Evolutionary conservation across 352 stramenopile genomes (phyloP).

Genomic region (Globisporangium viniferum): DNA sequence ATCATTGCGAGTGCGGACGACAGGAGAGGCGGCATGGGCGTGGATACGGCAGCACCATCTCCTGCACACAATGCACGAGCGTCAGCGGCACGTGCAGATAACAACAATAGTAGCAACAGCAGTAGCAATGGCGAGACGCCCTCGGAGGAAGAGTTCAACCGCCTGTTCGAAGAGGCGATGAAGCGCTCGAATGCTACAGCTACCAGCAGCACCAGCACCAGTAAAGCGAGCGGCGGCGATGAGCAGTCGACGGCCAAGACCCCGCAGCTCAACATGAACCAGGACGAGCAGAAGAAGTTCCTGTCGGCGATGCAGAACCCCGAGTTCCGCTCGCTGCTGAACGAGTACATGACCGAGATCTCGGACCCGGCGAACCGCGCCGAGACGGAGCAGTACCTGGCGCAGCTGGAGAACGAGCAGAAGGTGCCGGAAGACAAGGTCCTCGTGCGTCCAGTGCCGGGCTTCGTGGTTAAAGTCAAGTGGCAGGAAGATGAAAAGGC

Average conservation of each 20-base stretch:
- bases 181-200: conserved; percentile 7
- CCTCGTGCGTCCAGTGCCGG: conserved; percentile 76
- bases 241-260: conserved; percentile 12
- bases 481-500: conserved; percentile 22
- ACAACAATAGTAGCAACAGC: background rate
- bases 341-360: conserved; percentile 94
- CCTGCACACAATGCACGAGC: background rate
- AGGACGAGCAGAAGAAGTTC: conserved; percentile 83
- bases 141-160: conserved; percentile 39
- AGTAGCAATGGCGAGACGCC: conserved; percentile 9
- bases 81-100: background rate
- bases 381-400: conserved; percentile 90
- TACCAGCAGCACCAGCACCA: background rate
- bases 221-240: background rate
- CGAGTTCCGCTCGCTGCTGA: conserved; percentile 90
- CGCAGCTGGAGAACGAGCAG: conserved; percentile 87
- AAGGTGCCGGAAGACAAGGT: conserved; percentile 86
- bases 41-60: background rate
- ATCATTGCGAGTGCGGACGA: background rate
- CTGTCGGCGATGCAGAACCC: conserved; percentile 88
- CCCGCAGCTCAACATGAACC: conserved; percentile 26
- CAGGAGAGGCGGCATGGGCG: background rate
- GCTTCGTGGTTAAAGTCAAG: conserved; percentile 92
- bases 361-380: conserved; percentile 84
- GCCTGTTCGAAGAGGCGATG: conserved; percentile 55